A percentile compares a stretch with the other conserved stretches of the same genome.
Evolutionary conservation across 495 filamentous ascomycete species (phyloP).

Genomic region (Pseudoneurospora amorphoporcata): DNA sequence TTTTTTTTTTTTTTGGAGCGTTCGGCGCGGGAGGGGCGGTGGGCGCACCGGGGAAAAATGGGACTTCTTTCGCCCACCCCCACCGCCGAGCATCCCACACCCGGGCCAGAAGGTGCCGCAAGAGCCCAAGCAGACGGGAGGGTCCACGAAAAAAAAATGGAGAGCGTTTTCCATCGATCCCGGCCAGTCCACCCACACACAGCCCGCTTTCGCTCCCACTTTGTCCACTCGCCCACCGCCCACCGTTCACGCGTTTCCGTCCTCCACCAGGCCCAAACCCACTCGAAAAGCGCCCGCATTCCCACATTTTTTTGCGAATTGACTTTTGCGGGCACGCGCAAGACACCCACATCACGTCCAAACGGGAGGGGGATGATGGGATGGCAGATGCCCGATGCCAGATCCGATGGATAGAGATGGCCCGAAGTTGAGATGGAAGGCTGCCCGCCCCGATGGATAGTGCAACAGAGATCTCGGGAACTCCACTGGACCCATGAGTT

Average conservation of each 20-base stretch:
- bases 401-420: background rate
- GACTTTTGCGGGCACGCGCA: background rate
- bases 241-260: background rate
- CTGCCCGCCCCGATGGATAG: background rate
- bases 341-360: background rate
- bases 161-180: background rate
- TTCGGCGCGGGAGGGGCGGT: background rate
- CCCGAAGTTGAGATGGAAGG: background rate
- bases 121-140: background rate
- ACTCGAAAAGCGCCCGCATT: background rate
- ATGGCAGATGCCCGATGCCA: background rate
- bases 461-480: background rate
- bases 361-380: background rate
- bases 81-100: background rate
- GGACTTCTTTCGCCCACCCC: background rate
- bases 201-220: background rate
- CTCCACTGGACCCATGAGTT: background rate
- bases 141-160: background rate
- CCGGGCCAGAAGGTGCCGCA: too few species aligned
- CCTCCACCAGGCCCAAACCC: background rate
- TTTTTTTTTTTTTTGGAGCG: background rate
- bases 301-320: background rate
- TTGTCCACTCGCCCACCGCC: background rate
- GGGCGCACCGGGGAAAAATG: background rate
- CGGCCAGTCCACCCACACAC: background rate